Conservation (phyloP, 2,329 filamentous ascomycete genomes). For the Aspergillus sp. region DNA sequence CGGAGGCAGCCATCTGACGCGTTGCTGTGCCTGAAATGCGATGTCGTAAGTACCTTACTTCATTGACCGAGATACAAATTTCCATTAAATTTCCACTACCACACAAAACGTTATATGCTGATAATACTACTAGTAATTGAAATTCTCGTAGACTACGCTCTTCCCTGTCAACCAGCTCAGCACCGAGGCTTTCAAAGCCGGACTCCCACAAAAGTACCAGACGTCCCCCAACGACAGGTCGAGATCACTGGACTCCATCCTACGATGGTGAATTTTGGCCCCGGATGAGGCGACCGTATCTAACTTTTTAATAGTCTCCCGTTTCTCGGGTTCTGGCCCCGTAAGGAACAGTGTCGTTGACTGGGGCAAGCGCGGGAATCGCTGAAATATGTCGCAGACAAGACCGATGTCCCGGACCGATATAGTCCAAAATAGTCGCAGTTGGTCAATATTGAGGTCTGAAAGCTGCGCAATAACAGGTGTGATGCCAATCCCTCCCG, state of each 20-base stretch:
- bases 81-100: neutral
- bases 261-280: constrained; percentile 40
- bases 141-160: constrained; percentile 58
- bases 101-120: neutral
- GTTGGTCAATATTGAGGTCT: constrained; percentile 43
- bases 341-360: constrained; percentile 66
- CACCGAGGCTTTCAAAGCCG: constrained; percentile 48
- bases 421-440: constrained; percentile 69
- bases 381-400: constrained; percentile 57
- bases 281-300: constrained; percentile 33
- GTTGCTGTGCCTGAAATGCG: too few relatives aligned
- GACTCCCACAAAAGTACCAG: constrained; percentile 62
- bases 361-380: constrained; percentile 50
- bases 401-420: constrained; percentile 60
- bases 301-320: constrained; percentile 42
- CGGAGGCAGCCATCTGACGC: too few relatives aligned
- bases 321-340: constrained; percentile 29
- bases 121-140: constrained; percentile 46
- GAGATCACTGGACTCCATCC: constrained; percentile 50
- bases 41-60: too few relatives aligned
- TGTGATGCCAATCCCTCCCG: constrained; percentile 80
- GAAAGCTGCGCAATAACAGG: constrained; percentile 70
- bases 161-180: constrained; percentile 56
- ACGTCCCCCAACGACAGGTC: constrained; percentile 34
- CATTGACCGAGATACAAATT: too few relatives aligned